Percentiles rank a stretch among this genome's conserved stretches.
phyloP scores from a whole-genome alignment of 352 stramenopile species.

The Phytophthora citrophthora region DNA sequence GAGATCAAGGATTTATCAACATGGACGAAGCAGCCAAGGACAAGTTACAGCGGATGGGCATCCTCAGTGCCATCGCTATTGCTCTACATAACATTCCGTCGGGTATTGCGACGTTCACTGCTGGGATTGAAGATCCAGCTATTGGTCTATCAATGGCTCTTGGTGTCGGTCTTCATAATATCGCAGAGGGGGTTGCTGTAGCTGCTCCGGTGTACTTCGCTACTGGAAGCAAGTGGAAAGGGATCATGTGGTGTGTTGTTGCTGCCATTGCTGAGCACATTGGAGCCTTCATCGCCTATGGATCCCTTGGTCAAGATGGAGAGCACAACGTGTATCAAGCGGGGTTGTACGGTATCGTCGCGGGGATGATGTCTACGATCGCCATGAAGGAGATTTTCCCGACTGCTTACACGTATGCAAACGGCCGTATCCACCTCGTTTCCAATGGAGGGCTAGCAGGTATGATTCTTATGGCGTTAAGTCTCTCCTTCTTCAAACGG shows the following conservation, averaged over 20 bases:
- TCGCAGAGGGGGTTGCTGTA: slow-evolving; percentile 96
- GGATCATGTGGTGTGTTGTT: slow-evolving; percentile 93
- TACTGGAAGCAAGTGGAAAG: slow-evolving; percentile 93
- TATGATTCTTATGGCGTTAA: slow-evolving; percentile 92
- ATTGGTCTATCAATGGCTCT: slow-evolving; percentile 92
- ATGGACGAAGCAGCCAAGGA: slow-evolving; percentile 51
- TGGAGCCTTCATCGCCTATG: slow-evolving; percentile 87
- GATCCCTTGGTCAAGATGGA: slow-evolving; percentile 54
- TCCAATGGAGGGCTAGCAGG: slow-evolving; percentile 79
- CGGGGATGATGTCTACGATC: slow-evolving; percentile 95
- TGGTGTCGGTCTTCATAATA: slow-evolving; percentile 96
- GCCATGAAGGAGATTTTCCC: slow-evolving; percentile 91
- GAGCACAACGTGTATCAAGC: slow-evolving; percentile 54
- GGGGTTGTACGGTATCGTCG: slow-evolving; percentile 90
- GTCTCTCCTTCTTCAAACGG: slow-evolving; percentile 89
- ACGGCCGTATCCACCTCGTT: slow-evolving; percentile 80
- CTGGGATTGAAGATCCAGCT: slow-evolving; percentile 82
- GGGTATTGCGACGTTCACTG: slow-evolving; percentile 95
- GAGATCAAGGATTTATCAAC: slow-evolving; percentile 31
- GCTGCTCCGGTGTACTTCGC: slow-evolving; percentile 97
- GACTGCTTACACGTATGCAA: slow-evolving; percentile 91
- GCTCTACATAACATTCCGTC: slow-evolving; percentile 98
- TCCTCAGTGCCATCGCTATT: slow-evolving; percentile 94
- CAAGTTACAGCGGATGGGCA: slow-evolving; percentile 83
- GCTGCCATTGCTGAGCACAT: slow-evolving; percentile 92